Conservation (phyloP, 805 yeast species). For the Maudiozyma barnettii region DNA sequence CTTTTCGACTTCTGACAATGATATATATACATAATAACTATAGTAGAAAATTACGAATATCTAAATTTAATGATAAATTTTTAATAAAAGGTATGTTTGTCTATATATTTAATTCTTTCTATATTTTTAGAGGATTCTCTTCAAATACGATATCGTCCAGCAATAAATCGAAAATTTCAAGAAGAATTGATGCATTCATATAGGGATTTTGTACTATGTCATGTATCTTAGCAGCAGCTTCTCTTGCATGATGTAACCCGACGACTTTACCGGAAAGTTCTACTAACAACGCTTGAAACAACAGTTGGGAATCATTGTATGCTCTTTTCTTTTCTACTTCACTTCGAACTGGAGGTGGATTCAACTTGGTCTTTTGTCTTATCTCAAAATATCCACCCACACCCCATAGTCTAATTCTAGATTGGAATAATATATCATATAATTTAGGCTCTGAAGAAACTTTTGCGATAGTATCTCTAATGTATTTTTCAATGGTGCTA, state of each 20-base stretch:
- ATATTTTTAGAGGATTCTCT: background rate
- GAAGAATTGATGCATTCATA: conserved; percentile 55
- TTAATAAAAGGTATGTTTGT: no score
- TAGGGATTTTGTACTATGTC: conserved; percentile 64
- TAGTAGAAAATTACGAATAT: no score
- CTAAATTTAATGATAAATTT: no score
- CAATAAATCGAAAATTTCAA: conserved; percentile 49
- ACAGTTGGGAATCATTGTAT: conserved; percentile 46
- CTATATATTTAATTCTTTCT: background rate
- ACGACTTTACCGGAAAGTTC: conserved; percentile 67
- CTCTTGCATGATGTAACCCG: conserved; percentile 53
- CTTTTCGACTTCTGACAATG: no score
- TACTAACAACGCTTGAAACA: conserved; percentile 47
- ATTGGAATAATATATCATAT: conserved; percentile 29
- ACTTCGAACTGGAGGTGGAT: conserved; percentile 31
- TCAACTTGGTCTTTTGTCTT: conserved; percentile 19
- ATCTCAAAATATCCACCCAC: conserved; percentile 42
- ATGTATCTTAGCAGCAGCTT: conserved; percentile 53
- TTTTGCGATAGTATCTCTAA: conserved; percentile 32
- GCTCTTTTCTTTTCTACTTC: conserved; percentile 42
- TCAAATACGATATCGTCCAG: conserved; percentile 30
- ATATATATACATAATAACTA: no score
- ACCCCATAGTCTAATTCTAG: conserved; percentile 39
- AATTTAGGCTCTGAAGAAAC: conserved; percentile 33
- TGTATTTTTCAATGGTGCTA: conserved; percentile 70